Conservation (phyloP, 176 grass and related monocot genomes). For the Zizania latifolia region DNA sequence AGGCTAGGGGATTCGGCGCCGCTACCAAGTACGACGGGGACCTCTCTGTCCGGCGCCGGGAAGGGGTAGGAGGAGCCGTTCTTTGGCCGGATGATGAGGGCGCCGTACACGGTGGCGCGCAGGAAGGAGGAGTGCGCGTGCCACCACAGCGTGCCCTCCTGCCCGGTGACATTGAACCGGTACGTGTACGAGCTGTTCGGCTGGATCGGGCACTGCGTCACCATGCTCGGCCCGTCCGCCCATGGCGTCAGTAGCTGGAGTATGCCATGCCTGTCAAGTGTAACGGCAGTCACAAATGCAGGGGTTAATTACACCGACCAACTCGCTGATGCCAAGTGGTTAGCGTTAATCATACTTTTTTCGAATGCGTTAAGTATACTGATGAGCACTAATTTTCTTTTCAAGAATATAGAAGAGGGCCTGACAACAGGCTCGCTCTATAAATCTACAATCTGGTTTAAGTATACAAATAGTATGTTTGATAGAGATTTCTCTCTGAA, state of each 20-base stretch:
- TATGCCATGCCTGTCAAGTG: conserved; percentile 43
- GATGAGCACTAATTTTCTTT: too few species aligned
- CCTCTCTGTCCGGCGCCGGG: conserved; percentile 51
- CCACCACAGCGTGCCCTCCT: conserved; percentile 72
- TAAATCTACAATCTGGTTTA: too few species aligned
- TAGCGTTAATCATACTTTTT: too few species aligned
- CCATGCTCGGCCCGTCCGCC: conserved; percentile 60
- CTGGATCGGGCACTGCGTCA: conserved; percentile 55
- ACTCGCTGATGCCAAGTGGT: neutral
- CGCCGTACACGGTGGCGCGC: conserved; percentile 65
- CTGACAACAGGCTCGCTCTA: too few species aligned
- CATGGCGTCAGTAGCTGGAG: conserved; percentile 44
- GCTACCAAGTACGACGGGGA: conserved; percentile 57
- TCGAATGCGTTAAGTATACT: neutral
- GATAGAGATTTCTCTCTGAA: too few species aligned
- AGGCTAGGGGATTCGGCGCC: neutral
- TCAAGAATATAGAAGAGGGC: too few species aligned
- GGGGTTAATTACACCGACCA: neutral
- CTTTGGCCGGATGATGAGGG: conserved; percentile 51
- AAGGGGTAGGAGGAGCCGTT: conserved; percentile 52
- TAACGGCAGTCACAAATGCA: neutral
- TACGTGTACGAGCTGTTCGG: conserved; percentile 40
- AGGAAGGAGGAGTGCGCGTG: conserved; percentile 51
- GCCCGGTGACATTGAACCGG: conserved; percentile 32
- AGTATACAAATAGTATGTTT: too few species aligned